Percentiles rank a stretch among this genome's conserved stretches.
Conservation (phyloP, 2,329 filamentous ascomycete genomes). For the Sarocladiaceae sp. region DNA sequence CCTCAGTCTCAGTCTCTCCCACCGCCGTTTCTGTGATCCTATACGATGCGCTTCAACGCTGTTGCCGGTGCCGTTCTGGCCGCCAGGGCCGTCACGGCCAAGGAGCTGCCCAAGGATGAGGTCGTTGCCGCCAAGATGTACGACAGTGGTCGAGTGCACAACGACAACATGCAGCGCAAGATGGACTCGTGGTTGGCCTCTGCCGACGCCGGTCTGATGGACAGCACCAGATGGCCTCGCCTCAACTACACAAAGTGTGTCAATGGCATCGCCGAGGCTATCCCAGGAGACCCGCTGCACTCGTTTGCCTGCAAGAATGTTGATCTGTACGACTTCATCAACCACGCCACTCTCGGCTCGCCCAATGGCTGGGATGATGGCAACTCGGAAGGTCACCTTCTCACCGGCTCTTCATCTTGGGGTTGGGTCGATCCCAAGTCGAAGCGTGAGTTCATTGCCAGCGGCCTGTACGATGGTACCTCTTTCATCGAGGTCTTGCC, state of each 20-base stretch:
- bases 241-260: conserved; percentile 20
- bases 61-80: too few species aligned
- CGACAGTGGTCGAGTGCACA: conserved; percentile 18
- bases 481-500: conserved; percentile 39
- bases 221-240: conserved; percentile 19
- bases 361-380: conserved; percentile 17
- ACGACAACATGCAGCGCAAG: conserved; percentile 17
- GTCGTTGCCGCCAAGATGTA: conserved; percentile 17
- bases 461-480: conserved; percentile 31
- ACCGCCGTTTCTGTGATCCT: too few species aligned
- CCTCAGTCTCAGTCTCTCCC: too few species aligned
- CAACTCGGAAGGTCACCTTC: too few species aligned
- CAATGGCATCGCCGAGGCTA: conserved; percentile 18
- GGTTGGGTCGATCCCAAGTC: conserved; percentile 36
- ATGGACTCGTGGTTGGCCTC: conserved; percentile 11
- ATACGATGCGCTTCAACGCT: too few species aligned
- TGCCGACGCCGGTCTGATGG: conserved; percentile 16
- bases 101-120: too few species aligned
- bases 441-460: conserved; percentile 22
- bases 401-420: conserved; percentile 30
- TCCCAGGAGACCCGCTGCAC: conserved; percentile 17
- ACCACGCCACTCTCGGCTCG: conserved; percentile 47
- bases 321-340: conserved; percentile 50
- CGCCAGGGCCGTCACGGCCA: too few species aligned
- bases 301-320: conserved; percentile 25